Evolutionary conservation across 2,329 filamentous ascomycete species (phyloP).

Genomic region (Nothomitra cinnamomea): DNA sequence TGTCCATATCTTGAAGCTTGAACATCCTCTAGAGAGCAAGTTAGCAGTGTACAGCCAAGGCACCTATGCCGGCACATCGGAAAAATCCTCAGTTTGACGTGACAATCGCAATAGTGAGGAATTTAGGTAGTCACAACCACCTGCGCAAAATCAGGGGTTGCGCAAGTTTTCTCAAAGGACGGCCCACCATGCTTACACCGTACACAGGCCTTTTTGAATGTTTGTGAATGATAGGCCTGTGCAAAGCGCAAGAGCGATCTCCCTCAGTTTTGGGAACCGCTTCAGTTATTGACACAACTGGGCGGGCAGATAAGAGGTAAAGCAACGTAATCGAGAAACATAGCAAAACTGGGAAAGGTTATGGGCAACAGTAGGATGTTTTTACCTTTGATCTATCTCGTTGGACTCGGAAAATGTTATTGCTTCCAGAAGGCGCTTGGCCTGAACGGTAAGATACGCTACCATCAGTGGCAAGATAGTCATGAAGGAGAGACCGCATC

Average conservation of each 20-base stretch:
- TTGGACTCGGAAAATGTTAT: constrained; percentile 30
- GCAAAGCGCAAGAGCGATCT: constrained; percentile 33
- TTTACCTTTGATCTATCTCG: constrained; percentile 7
- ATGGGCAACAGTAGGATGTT: background rate
- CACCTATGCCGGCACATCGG: background rate
- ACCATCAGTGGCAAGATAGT: constrained; percentile 86
- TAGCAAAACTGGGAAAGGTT: background rate
- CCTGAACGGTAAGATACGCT: constrained; percentile 44
- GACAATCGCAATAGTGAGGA: background rate
- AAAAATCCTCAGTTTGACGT: constrained; percentile 20
- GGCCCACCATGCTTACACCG: constrained; percentile 34
- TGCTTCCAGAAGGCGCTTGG: constrained; percentile 29
- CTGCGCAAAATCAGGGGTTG: constrained; percentile 9
- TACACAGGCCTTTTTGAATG: constrained; percentile 25
- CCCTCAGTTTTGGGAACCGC: constrained; percentile 37
- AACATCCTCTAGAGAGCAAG: constrained; percentile 47
- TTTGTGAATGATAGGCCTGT: constrained; percentile 34
- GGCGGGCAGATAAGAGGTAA: constrained; percentile 27
- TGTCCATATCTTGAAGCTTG: constrained; percentile 69
- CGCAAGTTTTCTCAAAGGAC: constrained; percentile 29
- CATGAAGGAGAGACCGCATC: constrained; percentile 83
- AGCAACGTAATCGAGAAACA: background rate
- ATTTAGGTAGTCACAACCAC: constrained; percentile 1
- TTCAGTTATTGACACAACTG: constrained; percentile 29
- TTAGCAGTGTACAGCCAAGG: constrained; percentile 2